Base-by-base conservation (phyloP, 768 basidiomycete species). In the Russula emetica region DNA sequence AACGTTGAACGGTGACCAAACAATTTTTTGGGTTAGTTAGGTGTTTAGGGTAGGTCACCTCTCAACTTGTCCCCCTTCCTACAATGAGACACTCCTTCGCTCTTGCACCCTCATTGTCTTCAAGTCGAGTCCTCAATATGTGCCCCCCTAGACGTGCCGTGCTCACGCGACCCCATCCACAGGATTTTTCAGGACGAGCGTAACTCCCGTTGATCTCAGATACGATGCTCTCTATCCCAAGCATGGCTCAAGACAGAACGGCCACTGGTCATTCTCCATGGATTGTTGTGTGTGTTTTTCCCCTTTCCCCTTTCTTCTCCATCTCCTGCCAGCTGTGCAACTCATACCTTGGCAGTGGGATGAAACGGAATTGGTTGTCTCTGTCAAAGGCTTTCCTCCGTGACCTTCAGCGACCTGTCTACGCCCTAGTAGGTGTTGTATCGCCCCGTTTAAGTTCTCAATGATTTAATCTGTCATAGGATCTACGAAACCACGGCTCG, bases 341-440 rank as follows among this genome's bases (percentile, higher is more conserved):
- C 47, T 49, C 47, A 60, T 40, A 30, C 9, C 30, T 3, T 30
- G 13, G 18, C 30, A 94, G 91, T 68, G 93, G 92, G 0, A 92
- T 87, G 44, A 94, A 94, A 72, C 83, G 93, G 63, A 96, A 96
- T 72, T 97, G 92, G 92, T 77, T 82, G 6, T 90, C 90, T 0
- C 78, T 96, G 5, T 83, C 89, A 7, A 92, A 90, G 69, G 83
- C 85, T 0, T 85, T 97, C 64, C 77, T 82, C n/a, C 77, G 79
- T 36, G 82, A 85, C 56, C 77, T 92, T 1, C 73, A 79, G 3
- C 78, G 85, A 62, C 85, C 89, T 2, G 80, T 96, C 22, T 94
- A 92, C 70, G 78, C 87, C 2, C 74, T 96, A 45, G 93, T 87
- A 62, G 68, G 80, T 73, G 0, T 51, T 47, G 4, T 34, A 5